Evolutionary conservation across 1,284 basidiomycete genomes (phyloP).

Genomic region (Apiotrichum gracile): DNA sequence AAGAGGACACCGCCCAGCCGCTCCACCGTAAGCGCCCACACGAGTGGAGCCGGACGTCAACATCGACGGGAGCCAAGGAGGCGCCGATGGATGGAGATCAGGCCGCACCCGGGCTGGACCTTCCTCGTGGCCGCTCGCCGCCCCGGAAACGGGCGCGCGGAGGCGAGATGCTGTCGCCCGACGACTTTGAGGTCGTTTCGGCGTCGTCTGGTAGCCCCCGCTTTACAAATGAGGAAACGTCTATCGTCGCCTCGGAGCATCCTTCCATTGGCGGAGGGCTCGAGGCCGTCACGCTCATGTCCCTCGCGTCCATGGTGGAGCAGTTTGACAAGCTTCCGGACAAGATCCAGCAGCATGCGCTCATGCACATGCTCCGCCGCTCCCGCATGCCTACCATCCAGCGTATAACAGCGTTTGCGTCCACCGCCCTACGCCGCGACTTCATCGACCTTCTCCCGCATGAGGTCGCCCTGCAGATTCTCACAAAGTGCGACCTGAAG

Average conservation of each 20-base stretch:
- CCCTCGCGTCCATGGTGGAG: slow-evolving; percentile 36
- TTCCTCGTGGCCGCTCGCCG: slow-evolving; percentile 8
- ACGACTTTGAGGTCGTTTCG: slow-evolving; percentile 10
- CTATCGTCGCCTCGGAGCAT: not conserved
- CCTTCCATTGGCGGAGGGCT: slow-evolving; percentile 33
- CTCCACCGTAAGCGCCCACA: slow-evolving; percentile 31
- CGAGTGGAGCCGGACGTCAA: slow-evolving; percentile 11
- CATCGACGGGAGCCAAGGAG: not conserved
- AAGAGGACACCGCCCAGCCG: not conserved
- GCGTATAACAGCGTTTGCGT: slow-evolving; percentile 35
- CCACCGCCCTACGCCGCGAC: slow-evolving; percentile 42
- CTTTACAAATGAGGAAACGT: not conserved
- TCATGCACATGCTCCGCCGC: slow-evolving; percentile 45
- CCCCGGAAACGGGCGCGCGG: slow-evolving; percentile 41
- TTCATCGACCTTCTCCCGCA: slow-evolving; percentile 41
- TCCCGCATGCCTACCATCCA: slow-evolving; percentile 45
- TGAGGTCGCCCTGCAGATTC: slow-evolving; percentile 44
- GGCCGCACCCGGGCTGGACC: no score
- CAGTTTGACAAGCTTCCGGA: slow-evolving; percentile 45
- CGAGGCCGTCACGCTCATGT: slow-evolving; percentile 42
- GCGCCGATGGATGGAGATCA: not conserved
- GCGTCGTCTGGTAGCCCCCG: not conserved
- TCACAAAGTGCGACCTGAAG: slow-evolving; percentile 33
- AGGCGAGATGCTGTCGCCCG: slow-evolving; percentile 4
- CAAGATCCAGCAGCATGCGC: slow-evolving; percentile 45